These are phyloP conservation scores for Arabidopsis lyrata DNA, from an alignment of 441 rosid genomes.

Conservation along the genomic window DNA sequence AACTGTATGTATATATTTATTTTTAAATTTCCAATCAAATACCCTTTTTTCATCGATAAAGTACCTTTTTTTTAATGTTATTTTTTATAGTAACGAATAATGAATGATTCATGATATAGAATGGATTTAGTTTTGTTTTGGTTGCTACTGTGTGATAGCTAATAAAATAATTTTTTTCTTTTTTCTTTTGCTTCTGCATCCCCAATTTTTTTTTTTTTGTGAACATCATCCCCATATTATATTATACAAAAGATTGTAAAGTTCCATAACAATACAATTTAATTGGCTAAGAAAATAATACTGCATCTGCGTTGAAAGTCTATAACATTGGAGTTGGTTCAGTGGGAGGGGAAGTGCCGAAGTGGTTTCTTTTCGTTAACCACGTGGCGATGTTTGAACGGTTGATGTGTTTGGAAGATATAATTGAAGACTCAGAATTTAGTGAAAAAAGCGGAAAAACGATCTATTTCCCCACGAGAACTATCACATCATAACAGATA, in stretches of 20 bases:
- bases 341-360: conserved; percentile 27
- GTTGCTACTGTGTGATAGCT: background rate
- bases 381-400: conserved; percentile 1
- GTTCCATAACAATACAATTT: background rate
- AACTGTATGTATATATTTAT: background rate
- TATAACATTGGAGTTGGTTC: conserved; percentile 25
- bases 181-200: background rate
- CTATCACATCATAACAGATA: no score
- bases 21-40: conserved; percentile 17
- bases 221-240: no score
- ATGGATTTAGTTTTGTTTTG: background rate
- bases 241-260: background rate
- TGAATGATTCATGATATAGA: background rate
- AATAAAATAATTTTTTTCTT: background rate
- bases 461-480: no score
- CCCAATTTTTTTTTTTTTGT: no score
- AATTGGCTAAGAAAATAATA: background rate
- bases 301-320: background rate
- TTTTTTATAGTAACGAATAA: background rate
- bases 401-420: conserved; percentile 1
- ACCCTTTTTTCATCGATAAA: background rate
- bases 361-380: background rate
- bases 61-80: background rate
- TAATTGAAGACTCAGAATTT: conserved; percentile 20
- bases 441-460: background rate